Evolutionary conservation across 2,329 filamentous ascomycete genomes (phyloP).

Genomic region (Biscogniauxia sp.): DNA sequence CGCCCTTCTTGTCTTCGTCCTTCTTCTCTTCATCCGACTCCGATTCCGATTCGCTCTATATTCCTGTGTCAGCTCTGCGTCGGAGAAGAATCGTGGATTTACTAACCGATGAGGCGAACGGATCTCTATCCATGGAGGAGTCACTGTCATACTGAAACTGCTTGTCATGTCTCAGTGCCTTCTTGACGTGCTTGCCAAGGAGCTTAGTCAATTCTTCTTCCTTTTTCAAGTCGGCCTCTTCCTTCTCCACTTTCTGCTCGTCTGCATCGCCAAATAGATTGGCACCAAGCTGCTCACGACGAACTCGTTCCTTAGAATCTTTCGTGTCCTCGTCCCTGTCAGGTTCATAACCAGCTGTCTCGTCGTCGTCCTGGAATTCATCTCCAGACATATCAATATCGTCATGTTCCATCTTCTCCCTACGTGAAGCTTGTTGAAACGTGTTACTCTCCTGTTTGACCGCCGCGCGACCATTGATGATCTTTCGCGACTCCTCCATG

Average conservation of each 20-base stretch:
- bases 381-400: constrained; percentile 67
- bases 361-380: constrained; percentile 87
- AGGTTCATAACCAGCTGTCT: constrained; percentile 69
- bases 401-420: constrained; percentile 67
- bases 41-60: constrained; percentile 37
- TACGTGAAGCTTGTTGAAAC: constrained; percentile 58
- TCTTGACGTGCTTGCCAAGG: constrained; percentile 74
- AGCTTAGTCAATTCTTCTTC: constrained; percentile 68
- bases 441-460: constrained; percentile 70
- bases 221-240: constrained; percentile 67
- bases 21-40: constrained; percentile 53
- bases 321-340: constrained; percentile 82
- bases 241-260: constrained; percentile 70
- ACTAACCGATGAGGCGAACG: constrained; percentile 49
- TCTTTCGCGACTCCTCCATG: constrained; percentile 61
- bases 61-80: constrained; percentile 20
- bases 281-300: constrained; percentile 79
- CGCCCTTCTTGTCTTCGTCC: constrained; percentile 58
- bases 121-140: constrained; percentile 46
- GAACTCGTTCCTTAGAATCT: constrained; percentile 68
- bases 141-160: constrained; percentile 83
- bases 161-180: constrained; percentile 80
- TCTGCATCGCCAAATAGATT: constrained; percentile 74
- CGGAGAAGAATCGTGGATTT: constrained; percentile 22
- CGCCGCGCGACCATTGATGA: constrained; percentile 52